These are phyloP conservation scores for Linum tenue DNA, from an alignment of 345 rosid genomes.

Conservation along the genomic window DNA sequence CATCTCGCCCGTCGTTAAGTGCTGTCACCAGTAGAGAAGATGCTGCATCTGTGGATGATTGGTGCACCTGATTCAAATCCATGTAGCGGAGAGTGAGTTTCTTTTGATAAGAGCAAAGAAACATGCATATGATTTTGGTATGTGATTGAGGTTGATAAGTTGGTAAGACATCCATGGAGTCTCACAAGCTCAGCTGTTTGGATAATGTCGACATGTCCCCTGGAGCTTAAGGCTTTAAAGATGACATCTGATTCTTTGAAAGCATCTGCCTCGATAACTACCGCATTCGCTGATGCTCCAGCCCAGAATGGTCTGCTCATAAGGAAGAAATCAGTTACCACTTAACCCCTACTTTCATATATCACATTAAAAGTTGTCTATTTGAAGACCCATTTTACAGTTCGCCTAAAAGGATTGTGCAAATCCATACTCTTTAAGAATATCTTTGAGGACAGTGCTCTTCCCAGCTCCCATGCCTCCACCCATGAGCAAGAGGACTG, in stretches of 20 bases:
- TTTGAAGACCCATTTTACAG: too few species aligned
- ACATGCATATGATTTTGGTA: neutral
- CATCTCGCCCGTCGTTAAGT: conserved; percentile 89
- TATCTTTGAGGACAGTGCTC: conserved; percentile 84
- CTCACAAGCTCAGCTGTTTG: conserved; percentile 76
- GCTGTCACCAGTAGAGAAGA: conserved; percentile 84
- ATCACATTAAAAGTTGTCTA: too few species aligned
- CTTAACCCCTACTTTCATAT: neutral
- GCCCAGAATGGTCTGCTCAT: conserved; percentile 73
- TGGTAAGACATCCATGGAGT: neutral
- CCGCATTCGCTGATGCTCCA: conserved; percentile 61
- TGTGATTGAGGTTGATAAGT: neutral
- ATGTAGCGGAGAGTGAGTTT: neutral
- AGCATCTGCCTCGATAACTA: conserved; percentile 89
- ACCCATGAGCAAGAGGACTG: conserved; percentile 89
- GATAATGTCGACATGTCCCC: conserved; percentile 74
- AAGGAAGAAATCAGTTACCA: neutral
- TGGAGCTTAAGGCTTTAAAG: conserved; percentile 63
- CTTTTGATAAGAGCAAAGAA: neutral
- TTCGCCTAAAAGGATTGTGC: too few species aligned
- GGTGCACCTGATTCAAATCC: conserved; percentile 50
- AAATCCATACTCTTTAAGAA: conserved; percentile 51
- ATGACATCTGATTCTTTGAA: conserved; percentile 91
- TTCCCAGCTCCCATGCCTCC: conserved; percentile 99
- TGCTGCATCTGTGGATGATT: conserved; percentile 83